Conservation (phyloP, 2,329 filamentous ascomycete species). For the Aspergillus sojae region DNA sequence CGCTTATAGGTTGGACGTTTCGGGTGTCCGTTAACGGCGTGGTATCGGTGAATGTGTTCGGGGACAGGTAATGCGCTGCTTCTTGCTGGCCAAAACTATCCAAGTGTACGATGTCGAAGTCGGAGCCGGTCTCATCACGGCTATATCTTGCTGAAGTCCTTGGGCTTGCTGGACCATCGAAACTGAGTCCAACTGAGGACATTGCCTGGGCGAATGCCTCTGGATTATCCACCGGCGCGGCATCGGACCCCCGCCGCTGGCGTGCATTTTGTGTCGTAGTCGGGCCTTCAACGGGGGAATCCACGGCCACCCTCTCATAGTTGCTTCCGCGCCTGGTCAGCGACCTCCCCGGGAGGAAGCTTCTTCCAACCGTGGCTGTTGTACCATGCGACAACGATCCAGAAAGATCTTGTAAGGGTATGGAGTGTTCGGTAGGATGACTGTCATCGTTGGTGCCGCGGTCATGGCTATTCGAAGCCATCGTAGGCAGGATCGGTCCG, state of each 20-base stretch:
- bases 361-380: constrained; percentile 42
- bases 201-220: constrained; percentile 47
- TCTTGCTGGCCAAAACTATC: constrained; percentile 42
- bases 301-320: constrained; percentile 58
- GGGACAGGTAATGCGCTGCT: constrained; percentile 58
- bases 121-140: constrained; percentile 31
- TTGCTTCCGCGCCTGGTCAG: constrained; percentile 44
- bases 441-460: constrained; percentile 31
- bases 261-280: constrained; percentile 25
- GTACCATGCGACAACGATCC: constrained; percentile 38
- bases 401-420: constrained; percentile 70
- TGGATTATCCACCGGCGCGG: constrained; percentile 35
- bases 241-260: constrained; percentile 21
- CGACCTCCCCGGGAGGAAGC: constrained; percentile 47
- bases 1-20: constrained; percentile 60
- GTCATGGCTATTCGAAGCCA: constrained; percentile 44
- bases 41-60: constrained; percentile 56
- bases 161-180: constrained; percentile 31
- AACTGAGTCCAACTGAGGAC: constrained; percentile 45
- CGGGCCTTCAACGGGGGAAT: constrained; percentile 46
- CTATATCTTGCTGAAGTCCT: constrained; percentile 23
- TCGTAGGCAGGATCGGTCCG: constrained; percentile 37
- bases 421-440: constrained; percentile 53
- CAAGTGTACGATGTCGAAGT: constrained; percentile 33
- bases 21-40: constrained; percentile 60